A percentile compares a stretch with the other conserved stretches of the same genome.
These are phyloP conservation scores for Globisporangium paddicum DNA, from an alignment of 352 stramenopile genomes.

Conservation along the genomic window DNA sequence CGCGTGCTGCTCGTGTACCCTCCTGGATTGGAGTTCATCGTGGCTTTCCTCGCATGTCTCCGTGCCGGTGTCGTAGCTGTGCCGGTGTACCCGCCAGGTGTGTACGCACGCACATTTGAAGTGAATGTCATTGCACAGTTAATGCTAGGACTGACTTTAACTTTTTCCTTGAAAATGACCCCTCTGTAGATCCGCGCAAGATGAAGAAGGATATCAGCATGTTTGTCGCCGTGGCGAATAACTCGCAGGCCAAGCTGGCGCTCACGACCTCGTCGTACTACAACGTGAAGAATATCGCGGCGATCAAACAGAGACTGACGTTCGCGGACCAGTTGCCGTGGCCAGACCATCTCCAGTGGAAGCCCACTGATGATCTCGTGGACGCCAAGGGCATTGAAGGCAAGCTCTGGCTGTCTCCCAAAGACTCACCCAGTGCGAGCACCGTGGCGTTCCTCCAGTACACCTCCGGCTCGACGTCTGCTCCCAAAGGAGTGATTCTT, in stretches of 20 bases:
- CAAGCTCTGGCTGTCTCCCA: slow-evolving; percentile 32
- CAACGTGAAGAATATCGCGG: slow-evolving; percentile 91
- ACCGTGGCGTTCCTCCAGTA: slow-evolving; percentile 98
- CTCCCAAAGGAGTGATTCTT: slow-evolving; percentile 98
- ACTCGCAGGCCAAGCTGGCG: slow-evolving; percentile 87
- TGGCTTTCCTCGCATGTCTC: slow-evolving; percentile 96
- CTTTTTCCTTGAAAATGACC: background rate
- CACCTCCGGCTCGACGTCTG: slow-evolving; percentile 97
- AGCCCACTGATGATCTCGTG: slow-evolving; percentile 78
- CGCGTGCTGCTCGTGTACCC: slow-evolving; percentile 96
- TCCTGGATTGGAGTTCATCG: slow-evolving; percentile 96
- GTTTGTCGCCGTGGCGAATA: slow-evolving; percentile 93
- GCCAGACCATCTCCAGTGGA: slow-evolving; percentile 88
- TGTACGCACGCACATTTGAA: background rate
- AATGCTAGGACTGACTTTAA: background rate
- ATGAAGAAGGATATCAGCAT: slow-evolving; percentile 95
- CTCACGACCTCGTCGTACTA: slow-evolving; percentile 94
- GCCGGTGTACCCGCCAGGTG: slow-evolving; percentile 80
- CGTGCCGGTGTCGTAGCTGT: slow-evolving; percentile 92
- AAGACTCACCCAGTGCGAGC: slow-evolving; percentile 32
- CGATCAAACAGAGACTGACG: slow-evolving; percentile 79
- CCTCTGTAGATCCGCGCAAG: slow-evolving; percentile 82
- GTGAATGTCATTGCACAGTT: background rate
- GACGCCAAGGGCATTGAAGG: slow-evolving; percentile 36
- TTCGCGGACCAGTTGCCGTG: slow-evolving; percentile 58